These are phyloP conservation scores for Penicillium cataractarum DNA, from an alignment of 495 filamentous ascomycete species.

Conservation along the genomic window DNA sequence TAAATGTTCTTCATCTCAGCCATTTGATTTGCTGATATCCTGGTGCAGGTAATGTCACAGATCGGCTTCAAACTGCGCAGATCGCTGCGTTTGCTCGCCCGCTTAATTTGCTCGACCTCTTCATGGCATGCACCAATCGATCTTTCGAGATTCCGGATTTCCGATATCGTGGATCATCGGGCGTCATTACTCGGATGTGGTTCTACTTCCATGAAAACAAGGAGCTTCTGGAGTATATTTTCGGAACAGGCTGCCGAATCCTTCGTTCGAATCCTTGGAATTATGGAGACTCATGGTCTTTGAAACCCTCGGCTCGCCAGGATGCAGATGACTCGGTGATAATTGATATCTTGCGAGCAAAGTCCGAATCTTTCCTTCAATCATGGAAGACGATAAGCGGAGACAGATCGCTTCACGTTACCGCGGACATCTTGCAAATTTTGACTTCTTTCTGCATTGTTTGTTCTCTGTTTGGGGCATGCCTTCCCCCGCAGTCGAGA, in stretches of 20 bases:
- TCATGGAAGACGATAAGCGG: conserved; percentile 45
- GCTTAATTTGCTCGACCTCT: conserved; percentile 40
- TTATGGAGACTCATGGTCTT: conserved; percentile 19
- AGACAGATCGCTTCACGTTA: conserved; percentile 48
- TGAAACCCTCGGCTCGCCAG: conserved; percentile 32
- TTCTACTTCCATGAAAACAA: conserved; percentile 40
- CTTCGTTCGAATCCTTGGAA: conserved; percentile 36
- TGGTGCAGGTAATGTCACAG: conserved; percentile 36
- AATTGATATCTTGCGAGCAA: conserved; percentile 49
- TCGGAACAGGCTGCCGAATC: conserved; percentile 32
- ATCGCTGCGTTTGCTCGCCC: conserved; percentile 47
- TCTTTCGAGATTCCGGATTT: conserved; percentile 24
- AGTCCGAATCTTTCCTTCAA: conserved; percentile 49
- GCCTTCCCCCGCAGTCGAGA: conserved; percentile 35
- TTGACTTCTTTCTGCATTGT: conserved; percentile 49
- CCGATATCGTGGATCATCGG: conserved; percentile 30
- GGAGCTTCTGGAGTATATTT: conserved; percentile 40
- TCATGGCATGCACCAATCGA: conserved; percentile 48
- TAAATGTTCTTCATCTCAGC: background rate
- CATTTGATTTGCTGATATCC: conserved; percentile 19
- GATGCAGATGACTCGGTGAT: conserved; percentile 47
- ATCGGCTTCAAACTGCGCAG: conserved; percentile 45
- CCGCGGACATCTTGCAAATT: conserved; percentile 51
- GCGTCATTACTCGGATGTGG: conserved; percentile 41
- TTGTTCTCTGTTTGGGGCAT: conserved; percentile 38